phyloP scores from a whole-genome alignment of 495 filamentous ascomycete genomes.

The Penicillium roqueforti region DNA sequence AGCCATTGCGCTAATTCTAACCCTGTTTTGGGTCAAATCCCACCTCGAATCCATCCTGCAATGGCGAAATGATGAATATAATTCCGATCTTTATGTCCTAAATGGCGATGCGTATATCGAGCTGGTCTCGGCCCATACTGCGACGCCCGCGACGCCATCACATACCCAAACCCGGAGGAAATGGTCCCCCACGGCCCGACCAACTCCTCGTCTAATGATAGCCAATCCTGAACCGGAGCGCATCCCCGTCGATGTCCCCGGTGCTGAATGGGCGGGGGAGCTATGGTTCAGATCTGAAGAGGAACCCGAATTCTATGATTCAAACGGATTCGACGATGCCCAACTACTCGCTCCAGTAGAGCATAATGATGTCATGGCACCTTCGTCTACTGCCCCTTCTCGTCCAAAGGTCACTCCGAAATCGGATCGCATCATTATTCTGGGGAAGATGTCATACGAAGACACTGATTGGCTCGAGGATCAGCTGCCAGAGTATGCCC shows the following conservation, averaged over 20 bases:
- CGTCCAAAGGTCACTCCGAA: slow-evolving; percentile 19
- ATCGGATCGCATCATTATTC: slow-evolving; percentile 33
- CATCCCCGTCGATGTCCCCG: slow-evolving; percentile 23
- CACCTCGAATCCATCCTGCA: slow-evolving; percentile 20
- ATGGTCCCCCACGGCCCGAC: slow-evolving; percentile 13
- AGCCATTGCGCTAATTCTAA: slow-evolving; percentile 12
- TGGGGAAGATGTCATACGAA: slow-evolving; percentile 37
- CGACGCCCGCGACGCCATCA: not conserved
- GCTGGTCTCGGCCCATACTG: slow-evolving; percentile 21
- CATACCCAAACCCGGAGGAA: slow-evolving; percentile 1
- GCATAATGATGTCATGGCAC: not conserved
- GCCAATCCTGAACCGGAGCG: slow-evolving; percentile 10
- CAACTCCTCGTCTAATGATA: not conserved
- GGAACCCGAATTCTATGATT: not conserved
- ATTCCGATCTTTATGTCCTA: slow-evolving; percentile 4
- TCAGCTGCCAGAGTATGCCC: slow-evolving; percentile 37
- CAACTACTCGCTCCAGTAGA: not conserved
- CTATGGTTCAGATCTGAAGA: slow-evolving; percentile 1
- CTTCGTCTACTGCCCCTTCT: slow-evolving; percentile 13
- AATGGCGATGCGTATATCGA: slow-evolving; percentile 22
- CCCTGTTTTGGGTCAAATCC: slow-evolving; percentile 19
- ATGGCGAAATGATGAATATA: slow-evolving; percentile 8
- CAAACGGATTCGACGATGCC: not conserved
- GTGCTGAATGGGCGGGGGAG: slow-evolving; percentile 5
- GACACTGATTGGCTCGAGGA: slow-evolving; percentile 39